A percentile compares a stretch with the other conserved stretches of the same genome.
Evolutionary conservation across 768 basidiomycete species (phyloP).

Genomic region (Suillus bovinus): DNA sequence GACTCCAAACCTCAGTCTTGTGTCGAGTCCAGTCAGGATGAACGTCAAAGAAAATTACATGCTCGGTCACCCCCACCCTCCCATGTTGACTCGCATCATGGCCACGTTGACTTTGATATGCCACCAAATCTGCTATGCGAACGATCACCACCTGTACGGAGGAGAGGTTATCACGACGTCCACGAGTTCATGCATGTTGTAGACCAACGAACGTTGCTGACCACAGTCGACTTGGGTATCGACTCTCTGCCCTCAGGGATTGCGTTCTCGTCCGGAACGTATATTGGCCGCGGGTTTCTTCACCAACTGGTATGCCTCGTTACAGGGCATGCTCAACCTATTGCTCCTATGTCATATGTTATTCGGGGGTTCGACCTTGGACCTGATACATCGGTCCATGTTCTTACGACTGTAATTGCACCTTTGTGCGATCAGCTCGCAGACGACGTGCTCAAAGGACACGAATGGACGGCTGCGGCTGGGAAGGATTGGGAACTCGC

Average conservation of each 20-base stretch:
- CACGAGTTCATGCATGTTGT: slow-evolving; percentile 3
- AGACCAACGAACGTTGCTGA: slow-evolving; percentile 7
- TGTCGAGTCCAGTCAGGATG: background rate
- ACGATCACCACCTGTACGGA: background rate
- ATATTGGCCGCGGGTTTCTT: slow-evolving; percentile 61
- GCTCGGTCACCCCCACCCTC: background rate
- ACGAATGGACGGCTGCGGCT: slow-evolving; percentile 22
- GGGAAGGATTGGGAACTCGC: slow-evolving; percentile 41
- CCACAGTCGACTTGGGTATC: slow-evolving; percentile 50
- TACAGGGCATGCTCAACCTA: slow-evolving; percentile 25
- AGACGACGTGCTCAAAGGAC: slow-evolving; percentile 37
- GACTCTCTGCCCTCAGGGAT: slow-evolving; percentile 49
- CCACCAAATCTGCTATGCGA: background rate
- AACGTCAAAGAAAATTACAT: background rate
- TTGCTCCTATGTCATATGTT: slow-evolving; percentile 32
- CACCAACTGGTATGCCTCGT: slow-evolving; percentile 51
- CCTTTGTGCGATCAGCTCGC: slow-evolving; percentile 46
- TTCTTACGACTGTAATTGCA: slow-evolving; percentile 48
- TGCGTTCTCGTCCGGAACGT: slow-evolving; percentile 51
- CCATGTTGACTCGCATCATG: background rate
- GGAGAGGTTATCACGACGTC: slow-evolving; percentile 10
- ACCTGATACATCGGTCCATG: slow-evolving; percentile 40
- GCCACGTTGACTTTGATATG: slow-evolving; percentile 1
- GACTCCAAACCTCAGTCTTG: slow-evolving; percentile 16
- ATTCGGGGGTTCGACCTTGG: slow-evolving; percentile 45